Base-by-base conservation (phyloP, 176 grass and related monocot species). In the Chloris gayana region DNA sequence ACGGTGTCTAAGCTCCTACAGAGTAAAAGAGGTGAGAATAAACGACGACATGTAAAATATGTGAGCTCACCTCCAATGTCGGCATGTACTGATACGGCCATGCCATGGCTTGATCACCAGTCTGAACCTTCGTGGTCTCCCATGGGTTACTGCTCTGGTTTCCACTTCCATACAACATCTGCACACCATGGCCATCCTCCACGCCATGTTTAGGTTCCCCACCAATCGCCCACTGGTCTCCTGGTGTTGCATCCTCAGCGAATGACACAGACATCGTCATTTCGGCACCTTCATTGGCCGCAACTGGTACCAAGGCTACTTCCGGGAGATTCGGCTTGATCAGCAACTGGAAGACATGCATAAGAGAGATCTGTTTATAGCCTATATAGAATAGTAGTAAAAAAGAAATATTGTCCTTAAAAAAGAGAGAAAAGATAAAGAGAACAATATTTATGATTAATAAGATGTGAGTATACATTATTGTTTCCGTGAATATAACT, bases 31-130 rank as follows among this genome's bases (percentile, higher is more conserved):
- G 19, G 19, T 56, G 21, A 56, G n/a, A n/a, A 56, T 56, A 56
- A 56, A 21, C 21, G 5, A 56, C 21, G 51, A 56, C 51, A n/a
- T 8, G 18, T n/a, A 8, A 9, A 56, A 56, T 7, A 9, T n/a
- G 21, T 5, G 30, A n/a, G 7, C 24, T 75, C 9, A 86, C 85
- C 77, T 68, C 51, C 54, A 12, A 47, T 24, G 35, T 35, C 35
- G 31, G 34, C 7, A 0, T 69, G 31, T 44, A 13, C 5, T 15
- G 58, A 65, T 0, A 22, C 1, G 19, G 9, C 44, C 4, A 6
- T n/a, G 19, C 59, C 33, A 64, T 15, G 8, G 3, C 19, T 73
- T 32, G 67, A 26, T 44, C 41, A 13, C 53, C 9, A 9, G 22
- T 42, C 27, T 27, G 14, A 57, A 26, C 58, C 21, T 51, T 18